A percentile compares a stretch with the other conserved stretches of the same genome.
phyloP scores from a whole-genome alignment of 257 asterid species.

The Capsicum pubescens region DNA sequence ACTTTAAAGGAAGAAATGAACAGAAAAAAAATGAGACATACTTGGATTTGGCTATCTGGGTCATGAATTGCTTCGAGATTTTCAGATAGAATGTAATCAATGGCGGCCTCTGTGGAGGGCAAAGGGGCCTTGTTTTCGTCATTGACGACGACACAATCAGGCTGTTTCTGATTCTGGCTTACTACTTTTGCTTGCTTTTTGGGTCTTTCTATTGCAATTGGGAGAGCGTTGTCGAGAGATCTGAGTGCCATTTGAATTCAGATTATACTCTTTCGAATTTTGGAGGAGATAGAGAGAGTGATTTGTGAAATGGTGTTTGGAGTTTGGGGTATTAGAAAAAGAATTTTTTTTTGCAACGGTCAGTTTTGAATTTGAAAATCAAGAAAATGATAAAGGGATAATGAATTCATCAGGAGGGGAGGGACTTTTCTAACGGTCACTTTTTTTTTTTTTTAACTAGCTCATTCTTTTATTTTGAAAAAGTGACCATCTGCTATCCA shows the following conservation, averaged over 20 bases:
- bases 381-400: not conserved
- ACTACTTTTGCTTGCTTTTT: slow-evolving; percentile 69
- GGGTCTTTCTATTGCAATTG: slow-evolving; percentile 66
- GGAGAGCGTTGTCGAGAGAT: slow-evolving; percentile 78
- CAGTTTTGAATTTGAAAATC: slow-evolving; percentile 62
- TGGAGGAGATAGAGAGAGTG: slow-evolving; percentile 31
- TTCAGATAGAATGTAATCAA: slow-evolving; percentile 77
- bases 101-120: slow-evolving; percentile 55
- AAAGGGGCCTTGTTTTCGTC: slow-evolving; percentile 74
- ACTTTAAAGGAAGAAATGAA: not conserved
- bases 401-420: not conserved
- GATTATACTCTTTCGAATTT: slow-evolving; percentile 14
- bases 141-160: slow-evolving; percentile 54
- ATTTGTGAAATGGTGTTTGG: slow-evolving; percentile 35
- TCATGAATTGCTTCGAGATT: slow-evolving; percentile 60
- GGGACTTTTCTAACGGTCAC: slow-evolving; percentile 54
- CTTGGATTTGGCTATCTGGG: slow-evolving; percentile 72
- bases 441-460: not conserved
- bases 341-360: slow-evolving; percentile 64
- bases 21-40: slow-evolving; percentile 23
- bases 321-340: slow-evolving; percentile 33
- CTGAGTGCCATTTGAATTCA: slow-evolving; percentile 73
- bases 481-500: too few relatives aligned
- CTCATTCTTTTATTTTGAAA: too few relatives aligned
- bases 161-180: slow-evolving; percentile 46